phyloP scores from a whole-genome alignment of 179 eudicot genomes.

The Silene coronaria region DNA sequence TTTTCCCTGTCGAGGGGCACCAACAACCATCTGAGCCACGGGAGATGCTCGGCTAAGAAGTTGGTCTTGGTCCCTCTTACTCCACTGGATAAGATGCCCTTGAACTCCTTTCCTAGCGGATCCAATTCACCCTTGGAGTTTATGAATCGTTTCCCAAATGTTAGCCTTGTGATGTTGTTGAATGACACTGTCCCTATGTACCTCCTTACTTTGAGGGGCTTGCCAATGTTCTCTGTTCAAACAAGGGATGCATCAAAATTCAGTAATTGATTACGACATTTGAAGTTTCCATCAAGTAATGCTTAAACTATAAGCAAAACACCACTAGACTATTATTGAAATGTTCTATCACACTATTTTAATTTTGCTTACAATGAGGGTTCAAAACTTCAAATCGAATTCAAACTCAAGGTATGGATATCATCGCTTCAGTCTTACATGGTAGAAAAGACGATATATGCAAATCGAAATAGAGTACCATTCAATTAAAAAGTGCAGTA shows the following conservation, averaged over 20 bases:
- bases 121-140: constrained; percentile 54
- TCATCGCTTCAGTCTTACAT: too few species aligned
- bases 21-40: constrained; percentile 61
- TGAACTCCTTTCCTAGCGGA: constrained; percentile 60
- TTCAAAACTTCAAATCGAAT: too few species aligned
- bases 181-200: constrained; percentile 64
- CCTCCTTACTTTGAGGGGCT: constrained; percentile 42
- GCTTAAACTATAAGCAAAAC: too few species aligned
- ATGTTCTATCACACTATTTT: too few species aligned
- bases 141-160: constrained; percentile 63
- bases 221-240: constrained; percentile 50
- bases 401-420: too few species aligned
- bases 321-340: too few species aligned
- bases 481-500: too few species aligned
- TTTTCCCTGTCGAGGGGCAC: constrained; percentile 48
- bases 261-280: not conserved
- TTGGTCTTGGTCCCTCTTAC: constrained; percentile 35
- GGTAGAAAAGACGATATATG: too few species aligned
- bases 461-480: too few species aligned
- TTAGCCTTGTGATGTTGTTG: constrained; percentile 73
- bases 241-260: not conserved
- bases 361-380: too few species aligned
- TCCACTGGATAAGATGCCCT: constrained; percentile 49
- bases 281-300: not conserved
- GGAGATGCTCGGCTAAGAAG: constrained; percentile 65